A percentile compares a stretch with the other conserved stretches of the same genome.
Conservation (phyloP, 495 filamentous ascomycete genomes). For the Talaromyces adpressus region DNA sequence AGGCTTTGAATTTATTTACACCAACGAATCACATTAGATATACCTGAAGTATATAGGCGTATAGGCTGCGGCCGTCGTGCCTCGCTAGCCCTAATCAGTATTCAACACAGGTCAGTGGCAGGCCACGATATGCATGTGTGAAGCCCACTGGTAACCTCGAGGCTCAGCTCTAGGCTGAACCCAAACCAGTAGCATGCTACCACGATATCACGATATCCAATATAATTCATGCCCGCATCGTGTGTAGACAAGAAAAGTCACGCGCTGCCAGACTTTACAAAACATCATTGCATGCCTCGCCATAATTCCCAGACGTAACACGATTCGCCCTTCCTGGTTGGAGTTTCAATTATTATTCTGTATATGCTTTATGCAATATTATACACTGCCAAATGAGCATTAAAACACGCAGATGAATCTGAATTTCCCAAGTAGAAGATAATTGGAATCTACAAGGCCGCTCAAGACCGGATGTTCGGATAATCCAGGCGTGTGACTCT, state of each 20-base stretch:
- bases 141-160: background rate
- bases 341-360: background rate
- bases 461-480: background rate
- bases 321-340: background rate
- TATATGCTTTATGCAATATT: background rate
- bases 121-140: background rate
- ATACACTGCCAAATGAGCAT: background rate
- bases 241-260: background rate
- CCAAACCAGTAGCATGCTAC: background rate
- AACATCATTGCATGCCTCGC: background rate
- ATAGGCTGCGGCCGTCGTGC: background rate
- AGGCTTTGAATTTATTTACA: background rate
- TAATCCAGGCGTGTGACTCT: background rate
- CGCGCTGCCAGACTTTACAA: background rate
- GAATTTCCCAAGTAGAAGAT: no score
- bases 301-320: background rate
- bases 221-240: background rate
- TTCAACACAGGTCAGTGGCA: background rate
- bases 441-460: no score
- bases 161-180: background rate
- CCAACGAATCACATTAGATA: background rate
- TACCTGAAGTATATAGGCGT: background rate
- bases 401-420: background rate
- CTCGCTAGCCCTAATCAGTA: background rate
- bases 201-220: background rate